Conservation (phyloP, 169 alveolate species). For the Plasmodium vinckei region DNA sequence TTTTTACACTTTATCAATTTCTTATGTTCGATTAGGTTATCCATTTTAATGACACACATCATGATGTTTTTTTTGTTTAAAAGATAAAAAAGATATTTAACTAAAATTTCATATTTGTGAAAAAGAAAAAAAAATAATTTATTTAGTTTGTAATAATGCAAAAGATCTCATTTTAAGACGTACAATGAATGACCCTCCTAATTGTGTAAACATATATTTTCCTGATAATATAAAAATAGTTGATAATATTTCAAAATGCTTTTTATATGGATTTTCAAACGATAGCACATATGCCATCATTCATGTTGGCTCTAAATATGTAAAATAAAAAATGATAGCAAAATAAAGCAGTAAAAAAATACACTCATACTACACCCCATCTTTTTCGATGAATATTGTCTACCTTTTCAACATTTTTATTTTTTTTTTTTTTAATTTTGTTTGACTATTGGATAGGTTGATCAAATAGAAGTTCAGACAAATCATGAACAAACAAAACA, state of each 20-base stretch:
- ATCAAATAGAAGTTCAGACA: neutral
- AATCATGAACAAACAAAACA: neutral
- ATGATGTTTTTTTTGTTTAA: too few relatives aligned
- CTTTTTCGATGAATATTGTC: too few relatives aligned
- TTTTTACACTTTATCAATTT: too few relatives aligned
- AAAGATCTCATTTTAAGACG: too few relatives aligned
- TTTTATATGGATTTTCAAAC: constrained; percentile 45
- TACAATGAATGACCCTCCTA: constrained; percentile 2
- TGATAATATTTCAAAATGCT: neutral
- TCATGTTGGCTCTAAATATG: constrained; percentile 23
- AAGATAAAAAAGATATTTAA: too few relatives aligned
- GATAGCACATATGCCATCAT: constrained; percentile 19
- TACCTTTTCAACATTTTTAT: too few relatives aligned
- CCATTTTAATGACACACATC: too few relatives aligned
- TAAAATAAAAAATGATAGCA: neutral
- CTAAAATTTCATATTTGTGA: too few relatives aligned
- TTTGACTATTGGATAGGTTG: neutral
- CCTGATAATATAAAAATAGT: constrained; percentile 9
- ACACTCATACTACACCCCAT: neutral
- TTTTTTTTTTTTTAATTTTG: neutral
- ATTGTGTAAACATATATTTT: constrained; percentile 36
- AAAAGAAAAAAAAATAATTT: too few relatives aligned
- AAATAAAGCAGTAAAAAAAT: neutral
- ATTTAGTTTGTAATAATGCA: too few relatives aligned
- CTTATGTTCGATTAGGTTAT: too few relatives aligned